Base-by-base conservation (phyloP, 169 alveolate species). In the Babesia sp. region DNA sequence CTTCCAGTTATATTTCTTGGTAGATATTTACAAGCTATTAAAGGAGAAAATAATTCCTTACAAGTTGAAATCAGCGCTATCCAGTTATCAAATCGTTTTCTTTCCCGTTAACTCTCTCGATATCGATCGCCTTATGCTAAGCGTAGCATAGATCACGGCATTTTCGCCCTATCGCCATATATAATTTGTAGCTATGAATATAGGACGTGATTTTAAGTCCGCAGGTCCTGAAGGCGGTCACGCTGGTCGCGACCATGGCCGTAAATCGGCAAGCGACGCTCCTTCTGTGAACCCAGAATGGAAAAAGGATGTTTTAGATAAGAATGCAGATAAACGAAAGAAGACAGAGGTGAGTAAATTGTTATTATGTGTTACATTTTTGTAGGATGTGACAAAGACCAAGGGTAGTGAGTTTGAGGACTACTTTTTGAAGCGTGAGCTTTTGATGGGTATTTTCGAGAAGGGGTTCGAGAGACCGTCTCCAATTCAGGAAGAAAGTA, bases 401-500 rank as follows among this genome's bases (percentile, higher is more conserved):
- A 97, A 95, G 89, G 99, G 99, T 9, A 94, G 95, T 51, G 98
- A 97, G 69, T 98, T 97, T 90, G 99, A 97, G 84, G 99, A 97
- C 78, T 98, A 97, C 83, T 95, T 96, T 83, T 79, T 96, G 75
- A 92, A 94, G 84, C 93, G 98, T 55, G 97, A 96, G 80, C 91
- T 96, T 68, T 84, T 97, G 73, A 94, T 93, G 98, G 99, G 99
- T 8, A 95, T 98, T 26, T 97, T 94, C 75, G 99, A 97, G 82
- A 95, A 95, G 87, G 99, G 99, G 24, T 97, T 91, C 77, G 99
- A 98, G 78, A 92, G 93, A 72, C 99, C 99, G 18, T 96, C 99
- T 29, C 99, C 99, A 18, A 96, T 98, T 56, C 98, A 98, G 90
- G 99, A 98, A 76, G 99, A 97, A 84, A 91, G 98, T 53, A 96